Evolutionary conservation across 345 rosid species (phyloP).

Genomic region (Linum trigynum): DNA sequence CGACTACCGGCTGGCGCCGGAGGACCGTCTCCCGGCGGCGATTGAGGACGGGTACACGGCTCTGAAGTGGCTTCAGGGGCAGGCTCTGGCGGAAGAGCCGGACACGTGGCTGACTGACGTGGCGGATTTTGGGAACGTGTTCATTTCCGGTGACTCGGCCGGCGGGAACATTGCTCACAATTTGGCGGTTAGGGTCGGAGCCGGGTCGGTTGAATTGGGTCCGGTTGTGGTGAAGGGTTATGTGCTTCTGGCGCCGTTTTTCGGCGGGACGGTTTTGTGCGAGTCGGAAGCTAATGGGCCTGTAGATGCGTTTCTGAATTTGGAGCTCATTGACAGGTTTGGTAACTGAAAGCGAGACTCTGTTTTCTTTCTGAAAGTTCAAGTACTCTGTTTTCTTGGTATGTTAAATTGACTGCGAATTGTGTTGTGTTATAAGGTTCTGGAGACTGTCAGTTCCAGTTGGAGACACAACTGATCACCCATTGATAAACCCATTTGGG

Average conservation of each 20-base stretch:
- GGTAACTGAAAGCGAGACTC: background rate
- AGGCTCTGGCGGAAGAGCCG: background rate
- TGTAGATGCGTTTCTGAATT: constrained; percentile 44
- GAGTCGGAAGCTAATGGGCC: constrained; percentile 54
- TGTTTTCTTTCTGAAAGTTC: too few relatives aligned
- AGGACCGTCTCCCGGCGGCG: constrained; percentile 3
- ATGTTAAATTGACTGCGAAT: background rate
- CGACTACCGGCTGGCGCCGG: constrained; percentile 5
- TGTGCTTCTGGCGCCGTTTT: background rate
- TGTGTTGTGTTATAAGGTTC: constrained; percentile 22
- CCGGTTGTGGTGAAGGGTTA: background rate
- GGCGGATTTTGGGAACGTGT: constrained; percentile 1
- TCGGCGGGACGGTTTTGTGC: constrained; percentile 15
- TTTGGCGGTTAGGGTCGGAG: constrained; percentile 2
- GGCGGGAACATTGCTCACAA: constrained; percentile 5
- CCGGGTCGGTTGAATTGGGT: background rate
- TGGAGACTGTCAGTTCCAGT: constrained; percentile 49
- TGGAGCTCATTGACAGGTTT: constrained; percentile 56
- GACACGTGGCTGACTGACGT: constrained; percentile 1
- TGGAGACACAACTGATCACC: constrained; percentile 49
- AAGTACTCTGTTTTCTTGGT: background rate
- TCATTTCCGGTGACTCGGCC: constrained; percentile 2
- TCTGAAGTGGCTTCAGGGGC: background rate
- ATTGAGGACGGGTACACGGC: constrained; percentile 3
- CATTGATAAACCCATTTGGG: constrained; percentile 52